phyloP scores from a whole-genome alignment of 106 monocot genomes.

The Dendrobium officinale region DNA sequence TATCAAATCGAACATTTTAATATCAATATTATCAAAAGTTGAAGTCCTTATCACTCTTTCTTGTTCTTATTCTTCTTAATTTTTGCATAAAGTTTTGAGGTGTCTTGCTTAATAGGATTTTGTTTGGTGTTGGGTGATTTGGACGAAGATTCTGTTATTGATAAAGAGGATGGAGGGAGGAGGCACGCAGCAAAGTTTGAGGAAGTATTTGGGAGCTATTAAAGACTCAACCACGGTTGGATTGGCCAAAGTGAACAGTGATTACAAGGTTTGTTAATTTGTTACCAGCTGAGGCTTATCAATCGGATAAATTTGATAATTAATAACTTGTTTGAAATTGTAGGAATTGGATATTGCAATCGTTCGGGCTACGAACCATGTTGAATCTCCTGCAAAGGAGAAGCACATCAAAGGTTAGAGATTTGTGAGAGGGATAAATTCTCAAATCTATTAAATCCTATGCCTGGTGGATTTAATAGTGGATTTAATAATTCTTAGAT shows the following conservation, averaged over 20 bases:
- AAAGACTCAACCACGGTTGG: conserved; percentile 87
- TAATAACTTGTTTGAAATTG: background rate
- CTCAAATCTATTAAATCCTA: too few relatives aligned
- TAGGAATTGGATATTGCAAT: conserved; percentile 93
- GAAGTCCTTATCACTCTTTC: background rate
- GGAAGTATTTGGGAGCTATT: conserved; percentile 82
- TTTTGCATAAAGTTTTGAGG: background rate
- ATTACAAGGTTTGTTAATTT: conserved; percentile 57
- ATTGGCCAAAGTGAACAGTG: conserved; percentile 95
- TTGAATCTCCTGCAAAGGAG: conserved; percentile 82
- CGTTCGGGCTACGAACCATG: conserved; percentile 87
- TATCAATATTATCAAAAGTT: background rate
- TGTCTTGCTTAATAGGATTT: background rate
- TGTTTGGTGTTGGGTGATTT: background rate
- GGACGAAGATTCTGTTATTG: background rate
- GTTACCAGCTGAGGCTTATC: background rate
- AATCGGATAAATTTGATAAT: background rate
- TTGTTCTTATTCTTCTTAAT: background rate
- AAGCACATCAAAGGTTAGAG: conserved; percentile 73
- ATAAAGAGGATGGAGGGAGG: conserved; percentile 41
- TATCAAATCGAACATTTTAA: background rate
- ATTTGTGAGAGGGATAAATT: too few relatives aligned
- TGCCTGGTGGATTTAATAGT: too few relatives aligned
- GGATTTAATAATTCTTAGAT: too few relatives aligned
- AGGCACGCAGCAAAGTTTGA: conserved; percentile 52